Percentiles rank a stretch among this genome's conserved stretches.
phyloP scores from a whole-genome alignment of 2,329 filamentous ascomycete genomes.

The Xylaria sp. region DNA sequence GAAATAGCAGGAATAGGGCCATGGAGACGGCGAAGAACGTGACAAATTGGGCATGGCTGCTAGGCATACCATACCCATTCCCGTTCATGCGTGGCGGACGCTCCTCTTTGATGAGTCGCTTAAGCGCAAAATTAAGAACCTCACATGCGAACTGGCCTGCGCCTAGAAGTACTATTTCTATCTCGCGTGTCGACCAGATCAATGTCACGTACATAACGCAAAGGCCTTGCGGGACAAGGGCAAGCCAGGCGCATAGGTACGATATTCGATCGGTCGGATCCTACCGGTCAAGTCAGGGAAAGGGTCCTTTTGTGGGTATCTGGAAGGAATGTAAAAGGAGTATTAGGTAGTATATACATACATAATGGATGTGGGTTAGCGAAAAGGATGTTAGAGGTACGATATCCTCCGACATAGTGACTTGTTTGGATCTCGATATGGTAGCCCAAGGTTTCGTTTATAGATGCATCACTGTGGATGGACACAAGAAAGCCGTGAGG shows the following conservation, averaged over 20 bases:
- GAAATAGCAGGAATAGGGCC: conserved; percentile 82
- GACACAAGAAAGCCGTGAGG: background rate
- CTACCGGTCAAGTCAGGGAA: conserved; percentile 57
- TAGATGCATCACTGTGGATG: conserved; percentile 33
- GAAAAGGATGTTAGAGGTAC: conserved; percentile 85
- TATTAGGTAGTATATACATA: conserved; percentile 56
- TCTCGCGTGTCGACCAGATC: conserved; percentile 89
- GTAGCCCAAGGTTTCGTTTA: conserved; percentile 21
- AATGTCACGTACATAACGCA: conserved; percentile 91
- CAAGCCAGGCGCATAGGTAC: conserved; percentile 90
- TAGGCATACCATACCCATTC: conserved; percentile 97
- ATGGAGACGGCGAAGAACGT: conserved; percentile 90
- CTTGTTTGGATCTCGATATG: conserved; percentile 23
- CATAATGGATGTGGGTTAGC: conserved; percentile 96
- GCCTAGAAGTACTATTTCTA: conserved; percentile 90
- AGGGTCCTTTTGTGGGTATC: background rate
- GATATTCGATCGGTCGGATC: conserved; percentile 88
- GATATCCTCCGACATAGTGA: conserved; percentile 55
- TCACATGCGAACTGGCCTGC: conserved; percentile 92
- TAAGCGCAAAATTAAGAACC: conserved; percentile 87
- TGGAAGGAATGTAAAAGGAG: background rate
- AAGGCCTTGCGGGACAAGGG: conserved; percentile 90
- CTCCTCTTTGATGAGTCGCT: conserved; percentile 92
- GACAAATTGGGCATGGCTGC: conserved; percentile 93
- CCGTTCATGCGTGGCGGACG: conserved; percentile 84